Conservation (phyloP, 2,329 filamentous ascomycete species). For the Calonectria montana region DNA sequence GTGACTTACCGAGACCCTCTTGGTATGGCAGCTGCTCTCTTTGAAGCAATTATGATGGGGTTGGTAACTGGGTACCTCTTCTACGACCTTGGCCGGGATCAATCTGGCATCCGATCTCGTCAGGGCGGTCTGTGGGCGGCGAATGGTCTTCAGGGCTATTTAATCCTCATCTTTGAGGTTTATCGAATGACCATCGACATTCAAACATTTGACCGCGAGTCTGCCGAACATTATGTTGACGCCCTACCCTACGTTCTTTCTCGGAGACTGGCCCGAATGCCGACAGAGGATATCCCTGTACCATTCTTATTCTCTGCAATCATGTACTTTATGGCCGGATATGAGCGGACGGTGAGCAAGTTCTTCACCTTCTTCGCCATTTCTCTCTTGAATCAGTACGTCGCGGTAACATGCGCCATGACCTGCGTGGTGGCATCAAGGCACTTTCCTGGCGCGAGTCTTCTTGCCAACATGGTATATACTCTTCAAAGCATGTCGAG, state of each 20-base stretch:
- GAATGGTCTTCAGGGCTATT: slow-evolving; percentile 78
- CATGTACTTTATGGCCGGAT: slow-evolving; percentile 83
- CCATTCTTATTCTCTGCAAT: slow-evolving; percentile 77
- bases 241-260: slow-evolving; percentile 78
- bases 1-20: slow-evolving; percentile 82
- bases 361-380: slow-evolving; percentile 81
- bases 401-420: slow-evolving; percentile 78
- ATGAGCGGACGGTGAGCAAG: slow-evolving; percentile 69
- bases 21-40: slow-evolving; percentile 76
- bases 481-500: slow-evolving; percentile 81
- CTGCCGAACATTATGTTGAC: slow-evolving; percentile 77
- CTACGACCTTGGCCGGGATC: slow-evolving; percentile 70
- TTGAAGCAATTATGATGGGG: slow-evolving; percentile 78
- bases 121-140: slow-evolving; percentile 80
- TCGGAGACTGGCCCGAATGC: slow-evolving; percentile 73
- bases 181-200: slow-evolving; percentile 82
- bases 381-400: slow-evolving; percentile 77
- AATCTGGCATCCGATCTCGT: slow-evolving; percentile 78
- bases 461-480: slow-evolving; percentile 79
- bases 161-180: slow-evolving; percentile 80
- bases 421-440: slow-evolving; percentile 73
- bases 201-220: slow-evolving; percentile 79
- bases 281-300: slow-evolving; percentile 79
- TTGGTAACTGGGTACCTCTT: slow-evolving; percentile 81
- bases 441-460: slow-evolving; percentile 75